phyloP scores from a whole-genome alignment of 768 basidiomycete species.

The Suillus brevipes region DNA sequence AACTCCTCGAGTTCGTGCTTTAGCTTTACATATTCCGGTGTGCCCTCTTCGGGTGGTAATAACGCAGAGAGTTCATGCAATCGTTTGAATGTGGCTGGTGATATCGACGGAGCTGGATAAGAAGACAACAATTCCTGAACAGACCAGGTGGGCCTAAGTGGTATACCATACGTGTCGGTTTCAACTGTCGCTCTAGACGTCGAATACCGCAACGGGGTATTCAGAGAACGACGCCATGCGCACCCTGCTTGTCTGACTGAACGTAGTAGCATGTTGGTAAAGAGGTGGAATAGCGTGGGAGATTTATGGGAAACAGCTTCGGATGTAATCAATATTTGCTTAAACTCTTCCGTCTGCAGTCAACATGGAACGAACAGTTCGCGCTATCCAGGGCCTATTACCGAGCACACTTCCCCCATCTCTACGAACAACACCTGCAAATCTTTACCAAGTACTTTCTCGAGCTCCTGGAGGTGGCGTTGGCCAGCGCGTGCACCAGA shows the following conservation, averaged over 20 bases:
- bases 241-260: slow-evolving; percentile 6
- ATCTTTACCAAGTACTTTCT: slow-evolving; percentile 72
- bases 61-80: slow-evolving; percentile 77
- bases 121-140: slow-evolving; percentile 75
- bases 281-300: slow-evolving; percentile 13
- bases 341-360: not conserved
- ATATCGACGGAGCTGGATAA: slow-evolving; percentile 67
- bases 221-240: not conserved
- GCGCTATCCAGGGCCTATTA: slow-evolving; percentile 54
- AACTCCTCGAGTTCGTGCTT: slow-evolving; percentile 69
- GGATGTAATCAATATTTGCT: slow-evolving; percentile 1
- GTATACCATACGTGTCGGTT: slow-evolving; percentile 64
- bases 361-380: slow-evolving; percentile 20
- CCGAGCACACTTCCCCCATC: slow-evolving; percentile 60
- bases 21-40: slow-evolving; percentile 49
- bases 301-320: not conserved
- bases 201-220: not conserved
- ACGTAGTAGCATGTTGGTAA: slow-evolving; percentile 2
- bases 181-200: slow-evolving; percentile 19
- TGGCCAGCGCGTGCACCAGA: slow-evolving; percentile 69
- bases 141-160: slow-evolving; percentile 74
- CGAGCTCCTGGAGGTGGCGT: slow-evolving; percentile 66
- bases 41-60: slow-evolving; percentile 59
- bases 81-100: slow-evolving; percentile 54
- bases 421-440: slow-evolving; percentile 56